A percentile compares a stretch with the other conserved stretches of the same genome.
These are phyloP conservation scores for Neodidymelliopsis sp. DNA, from an alignment of 2,329 filamentous ascomycete genomes.

Conservation along the genomic window DNA sequence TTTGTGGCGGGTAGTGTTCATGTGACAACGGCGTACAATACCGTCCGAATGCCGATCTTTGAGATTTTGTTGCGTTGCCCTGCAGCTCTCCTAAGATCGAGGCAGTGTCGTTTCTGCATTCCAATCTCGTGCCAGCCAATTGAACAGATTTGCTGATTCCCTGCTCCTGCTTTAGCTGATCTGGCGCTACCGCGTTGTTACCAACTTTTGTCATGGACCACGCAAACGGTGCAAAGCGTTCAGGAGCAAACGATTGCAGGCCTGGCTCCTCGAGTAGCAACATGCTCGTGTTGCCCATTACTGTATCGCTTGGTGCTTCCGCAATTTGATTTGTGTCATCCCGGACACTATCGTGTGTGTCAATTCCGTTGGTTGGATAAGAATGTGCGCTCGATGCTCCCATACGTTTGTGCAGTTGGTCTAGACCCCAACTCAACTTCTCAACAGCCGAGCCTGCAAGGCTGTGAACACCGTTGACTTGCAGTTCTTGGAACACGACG, in stretches of 20 bases:
- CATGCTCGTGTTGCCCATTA: slow-evolving; percentile 59
- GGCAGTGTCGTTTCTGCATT: slow-evolving; percentile 2
- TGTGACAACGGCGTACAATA: slow-evolving; percentile 28
- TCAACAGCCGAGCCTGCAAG: slow-evolving; percentile 55
- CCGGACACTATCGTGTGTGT: slow-evolving; percentile 2
- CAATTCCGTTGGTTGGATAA: slow-evolving; percentile 18
- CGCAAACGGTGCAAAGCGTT: slow-evolving; percentile 43
- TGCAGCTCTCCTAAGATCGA: slow-evolving; percentile 24
- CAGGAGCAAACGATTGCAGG: slow-evolving; percentile 48
- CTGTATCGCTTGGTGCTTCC: slow-evolving; percentile 42
- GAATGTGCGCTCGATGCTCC: slow-evolving; percentile 17
- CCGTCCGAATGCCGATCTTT: slow-evolving; percentile 29
- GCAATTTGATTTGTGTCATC: slow-evolving; percentile 23
- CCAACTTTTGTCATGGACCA: slow-evolving; percentile 35
- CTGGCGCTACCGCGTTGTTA: slow-evolving; percentile 4
- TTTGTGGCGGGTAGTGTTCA: slow-evolving; percentile 29
- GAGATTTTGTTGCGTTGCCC: slow-evolving; percentile 20
- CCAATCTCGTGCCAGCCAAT: slow-evolving; percentile 11
- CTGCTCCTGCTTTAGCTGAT: slow-evolving; percentile 20
- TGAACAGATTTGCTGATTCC: slow-evolving; percentile 20
- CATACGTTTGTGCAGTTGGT: slow-evolving; percentile 27
- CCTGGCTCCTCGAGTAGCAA: slow-evolving; percentile 56
- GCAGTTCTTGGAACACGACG: slow-evolving; percentile 53
- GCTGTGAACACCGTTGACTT: slow-evolving; percentile 54
- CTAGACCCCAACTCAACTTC: slow-evolving; percentile 46